A percentile compares a stretch with the other conserved stretches of the same genome.
phyloP scores from a whole-genome alignment of 805 yeast genomes.

The Starmerella floris region DNA sequence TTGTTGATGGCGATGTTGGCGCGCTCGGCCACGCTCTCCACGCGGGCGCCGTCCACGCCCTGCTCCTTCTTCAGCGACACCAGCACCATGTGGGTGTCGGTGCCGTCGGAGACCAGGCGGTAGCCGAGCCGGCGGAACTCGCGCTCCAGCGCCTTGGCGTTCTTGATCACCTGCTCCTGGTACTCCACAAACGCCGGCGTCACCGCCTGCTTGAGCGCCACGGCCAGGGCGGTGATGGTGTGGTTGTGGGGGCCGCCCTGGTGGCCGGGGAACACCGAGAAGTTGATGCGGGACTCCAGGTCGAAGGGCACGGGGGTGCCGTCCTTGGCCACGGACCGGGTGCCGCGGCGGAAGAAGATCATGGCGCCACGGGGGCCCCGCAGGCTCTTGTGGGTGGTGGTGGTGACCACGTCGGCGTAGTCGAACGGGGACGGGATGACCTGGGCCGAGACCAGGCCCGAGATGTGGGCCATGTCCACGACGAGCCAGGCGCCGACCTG shows the following conservation, averaged over 20 bases:
- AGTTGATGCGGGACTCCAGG: constrained; percentile 88
- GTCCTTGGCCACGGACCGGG: constrained; percentile 67
- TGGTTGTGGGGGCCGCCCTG: constrained; percentile 99
- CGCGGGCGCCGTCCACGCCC: constrained; percentile 92
- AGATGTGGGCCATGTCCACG: constrained; percentile 97
- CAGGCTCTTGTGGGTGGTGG: constrained; percentile 95
- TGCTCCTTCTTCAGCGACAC: constrained; percentile 69
- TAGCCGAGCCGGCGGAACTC: constrained; percentile 63
- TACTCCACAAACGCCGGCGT: constrained; percentile 82
- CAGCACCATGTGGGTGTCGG: constrained; percentile 93
- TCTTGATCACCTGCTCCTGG: constrained; percentile 75
- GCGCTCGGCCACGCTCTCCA: constrained; percentile 87
- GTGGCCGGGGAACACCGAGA: constrained; percentile 98
- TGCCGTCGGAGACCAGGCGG: constrained; percentile 82
- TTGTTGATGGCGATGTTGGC: constrained; percentile 92
- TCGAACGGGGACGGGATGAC: constrained; percentile 94
- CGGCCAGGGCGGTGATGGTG: constrained; percentile 94
- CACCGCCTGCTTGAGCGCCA: constrained; percentile 87
- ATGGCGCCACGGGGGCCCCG: constrained; percentile 99
- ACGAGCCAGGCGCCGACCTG: constrained; percentile 92
- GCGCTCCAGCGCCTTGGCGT: constrained; percentile 70
- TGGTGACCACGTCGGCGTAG: constrained; percentile 93
- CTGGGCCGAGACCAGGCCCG: constrained; percentile 91
- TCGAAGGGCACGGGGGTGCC: constrained; percentile 88
- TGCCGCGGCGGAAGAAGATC: constrained; percentile 97